Conservation (phyloP, 352 stramenopile species). For the Hyaloperonospora arabidopsidis region DNA sequence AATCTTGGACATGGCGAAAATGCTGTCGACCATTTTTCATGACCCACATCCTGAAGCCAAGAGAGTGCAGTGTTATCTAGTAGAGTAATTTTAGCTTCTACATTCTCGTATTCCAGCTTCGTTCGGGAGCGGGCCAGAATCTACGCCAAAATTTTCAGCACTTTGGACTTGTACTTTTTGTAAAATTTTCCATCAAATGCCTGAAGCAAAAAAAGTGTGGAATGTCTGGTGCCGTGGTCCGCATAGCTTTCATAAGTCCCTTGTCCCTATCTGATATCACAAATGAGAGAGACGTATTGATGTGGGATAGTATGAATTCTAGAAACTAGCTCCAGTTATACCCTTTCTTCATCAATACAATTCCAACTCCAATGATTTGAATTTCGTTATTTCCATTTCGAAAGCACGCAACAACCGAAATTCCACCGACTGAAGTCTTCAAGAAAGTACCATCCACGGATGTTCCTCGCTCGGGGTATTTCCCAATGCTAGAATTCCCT, state of each 20-base stretch:
- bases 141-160: background rate
- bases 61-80: no score
- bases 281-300: no score
- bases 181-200: background rate
- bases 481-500: background rate
- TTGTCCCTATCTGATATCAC: no score
- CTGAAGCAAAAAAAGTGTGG: conserved; percentile 1
- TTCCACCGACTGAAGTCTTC: no score
- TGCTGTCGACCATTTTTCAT: background rate
- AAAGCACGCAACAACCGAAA: no score
- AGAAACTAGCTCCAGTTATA: no score
- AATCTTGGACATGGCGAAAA: background rate
- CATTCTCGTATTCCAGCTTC: background rate
- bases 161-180: conserved; percentile 1
- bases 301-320: no score
- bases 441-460: no score
- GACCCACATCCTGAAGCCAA: no score
- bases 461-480: background rate
- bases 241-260: conserved; percentile 1
- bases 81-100: no score
- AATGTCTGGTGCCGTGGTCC: background rate
- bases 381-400: background rate
- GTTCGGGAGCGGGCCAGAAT: background rate
- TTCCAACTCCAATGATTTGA: background rate
- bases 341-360: background rate